These are phyloP conservation scores for Excoecaria cochinchinensis DNA, from an alignment of 345 rosid species.

Conservation along the genomic window DNA sequence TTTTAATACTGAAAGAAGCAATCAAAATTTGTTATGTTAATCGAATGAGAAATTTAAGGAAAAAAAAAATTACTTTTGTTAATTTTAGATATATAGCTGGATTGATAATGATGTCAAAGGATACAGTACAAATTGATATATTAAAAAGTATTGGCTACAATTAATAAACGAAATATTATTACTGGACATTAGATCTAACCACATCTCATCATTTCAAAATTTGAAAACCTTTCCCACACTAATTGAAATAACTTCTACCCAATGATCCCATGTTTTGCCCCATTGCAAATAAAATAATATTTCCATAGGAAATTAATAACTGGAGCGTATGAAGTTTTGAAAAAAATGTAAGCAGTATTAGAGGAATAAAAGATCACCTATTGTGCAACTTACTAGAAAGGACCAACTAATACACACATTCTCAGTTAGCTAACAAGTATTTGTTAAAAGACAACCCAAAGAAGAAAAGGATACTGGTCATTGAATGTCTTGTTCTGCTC, in stretches of 20 bases:
- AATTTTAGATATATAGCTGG: not conserved
- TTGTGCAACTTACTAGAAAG: not conserved
- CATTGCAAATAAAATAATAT: not conserved
- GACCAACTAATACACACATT: not conserved
- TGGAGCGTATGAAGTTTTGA: not conserved
- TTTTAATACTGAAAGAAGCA: no score
- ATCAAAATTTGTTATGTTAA: no score
- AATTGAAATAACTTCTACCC: not conserved
- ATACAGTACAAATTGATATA: not conserved
- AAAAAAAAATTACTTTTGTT: no score
- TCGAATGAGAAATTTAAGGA: no score
- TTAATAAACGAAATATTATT: not conserved
- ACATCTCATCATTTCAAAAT: slow-evolving; percentile 9
- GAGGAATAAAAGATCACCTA: not conserved
- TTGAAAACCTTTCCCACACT: slow-evolving; percentile 9
- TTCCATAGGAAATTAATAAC: not conserved
- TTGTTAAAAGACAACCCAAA: slow-evolving; percentile 11
- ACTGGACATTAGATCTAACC: not conserved
- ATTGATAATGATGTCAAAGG: not conserved
- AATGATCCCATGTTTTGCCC: not conserved
- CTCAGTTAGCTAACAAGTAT: not conserved
- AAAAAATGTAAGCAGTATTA: not conserved
- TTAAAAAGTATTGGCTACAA: not conserved
- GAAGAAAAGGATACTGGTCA: slow-evolving; percentile 87
- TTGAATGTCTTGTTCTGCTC: slow-evolving; percentile 91